These are phyloP conservation scores for Periconia sp. DNA, from an alignment of 2,329 filamentous ascomycete species.

Conservation along the genomic window DNA sequence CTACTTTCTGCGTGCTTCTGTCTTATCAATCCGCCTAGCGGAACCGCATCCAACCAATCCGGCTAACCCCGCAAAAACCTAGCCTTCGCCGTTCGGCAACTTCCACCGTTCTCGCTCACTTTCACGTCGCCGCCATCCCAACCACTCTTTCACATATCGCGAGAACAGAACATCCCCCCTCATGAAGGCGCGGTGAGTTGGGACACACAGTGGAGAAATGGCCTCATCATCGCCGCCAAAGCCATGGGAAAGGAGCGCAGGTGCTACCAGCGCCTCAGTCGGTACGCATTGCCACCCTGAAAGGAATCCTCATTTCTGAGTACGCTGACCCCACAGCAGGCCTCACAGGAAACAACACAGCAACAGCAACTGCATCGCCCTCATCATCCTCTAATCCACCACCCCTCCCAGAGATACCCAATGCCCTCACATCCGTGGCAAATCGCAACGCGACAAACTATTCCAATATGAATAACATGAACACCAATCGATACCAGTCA, in stretches of 20 bases:
- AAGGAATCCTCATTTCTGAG: slow-evolving; percentile 16
- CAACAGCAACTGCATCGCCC: slow-evolving; percentile 46
- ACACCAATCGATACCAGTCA: slow-evolving; percentile 54
- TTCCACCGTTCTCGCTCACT: slow-evolving; percentile 7
- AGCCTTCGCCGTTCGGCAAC: not conserved
- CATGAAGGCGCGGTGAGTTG: slow-evolving; percentile 27
- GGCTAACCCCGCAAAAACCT: slow-evolving; percentile 13
- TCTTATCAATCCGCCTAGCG: not conserved
- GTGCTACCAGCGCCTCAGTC: slow-evolving; percentile 48
- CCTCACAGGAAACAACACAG: slow-evolving; percentile 44
- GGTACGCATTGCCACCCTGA: slow-evolving; percentile 28
- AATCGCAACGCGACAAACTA: slow-evolving; percentile 89
- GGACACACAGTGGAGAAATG: slow-evolving; percentile 44
- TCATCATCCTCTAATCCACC: slow-evolving; percentile 57
- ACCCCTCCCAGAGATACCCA: slow-evolving; percentile 77
- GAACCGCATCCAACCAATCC: slow-evolving; percentile 7
- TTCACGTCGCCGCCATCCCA: not conserved
- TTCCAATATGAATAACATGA: slow-evolving; percentile 55
- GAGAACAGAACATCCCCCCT: slow-evolving; percentile 5
- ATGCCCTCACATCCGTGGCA: slow-evolving; percentile 74
- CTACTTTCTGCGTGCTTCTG: not conserved
- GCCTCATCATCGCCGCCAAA: slow-evolving; percentile 82
- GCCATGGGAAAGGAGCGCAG: slow-evolving; percentile 87
- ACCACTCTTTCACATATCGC: not conserved
- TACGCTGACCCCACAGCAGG: slow-evolving; percentile 31